Evolutionary conservation across 139 green algal species (phyloP), one percentile per base, ranked within the genome.

Genomic region (Tetradesmus obliquus): DNA sequence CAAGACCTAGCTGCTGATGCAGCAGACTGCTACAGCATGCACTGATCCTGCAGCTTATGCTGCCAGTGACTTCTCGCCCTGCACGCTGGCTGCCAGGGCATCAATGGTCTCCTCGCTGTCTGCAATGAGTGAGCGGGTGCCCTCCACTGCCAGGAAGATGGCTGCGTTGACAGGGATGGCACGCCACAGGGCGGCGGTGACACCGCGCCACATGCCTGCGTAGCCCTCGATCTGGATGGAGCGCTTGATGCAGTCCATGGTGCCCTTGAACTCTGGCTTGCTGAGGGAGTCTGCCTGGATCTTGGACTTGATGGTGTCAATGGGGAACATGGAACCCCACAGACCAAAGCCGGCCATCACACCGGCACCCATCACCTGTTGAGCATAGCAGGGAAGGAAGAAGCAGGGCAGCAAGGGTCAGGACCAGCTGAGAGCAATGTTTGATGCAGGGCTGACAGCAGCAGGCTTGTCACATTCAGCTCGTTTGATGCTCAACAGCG

Each of bases 241-340:
- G 69, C 86, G 88, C 54, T 58, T 62, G 55, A 93, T 57, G 85
- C 91, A 93, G 91, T 95, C 93, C 3, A 90, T n/a, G 8, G 91
- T 95, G 71, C 69, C 83, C 79, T 79, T 93, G 91, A 93, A 95
- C 88, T 93, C 55, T 13, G 93, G 93, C 84, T 93, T 93, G 85
- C 79, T 71, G 24, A 95, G 86, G 10, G 66, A 89, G 85, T 95
- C 92, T 32, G 92, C 92, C 93, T 95, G 93, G 83, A 95, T 69
- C 89, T 95, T 95, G 54, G 91, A 93, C 91, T 95, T 95, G 91
- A 95, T 90, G 79, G 93, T 95, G 93, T 95, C 93, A 58, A 95
- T 95, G 57, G 93, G 93, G 93, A 95, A 95, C 93, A 95, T 95
- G 85, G 79, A 91, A 66, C 93, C 93, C 93, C 93, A 95, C 91